Base-by-base conservation (phyloP, 176 grass and related monocot species). In the Aegilops umbellulata region DNA sequence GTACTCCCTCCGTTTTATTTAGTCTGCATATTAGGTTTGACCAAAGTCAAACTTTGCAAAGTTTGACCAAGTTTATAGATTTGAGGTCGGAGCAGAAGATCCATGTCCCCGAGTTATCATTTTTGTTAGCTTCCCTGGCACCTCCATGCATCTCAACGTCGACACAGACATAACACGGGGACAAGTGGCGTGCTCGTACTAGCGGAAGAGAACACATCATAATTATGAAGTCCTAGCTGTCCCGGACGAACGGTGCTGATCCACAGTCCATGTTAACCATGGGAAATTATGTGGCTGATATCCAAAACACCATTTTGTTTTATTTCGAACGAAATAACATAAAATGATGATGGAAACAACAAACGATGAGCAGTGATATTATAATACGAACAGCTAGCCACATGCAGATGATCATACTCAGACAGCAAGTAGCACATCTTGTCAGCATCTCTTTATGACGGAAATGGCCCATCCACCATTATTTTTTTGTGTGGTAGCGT, bases 251-350 rank as follows among this genome's bases (percentile, higher is more conserved):
- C 2, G 0, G 53, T 32, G 8, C 9, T 24, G 11, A 62, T 42
- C 25, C 46, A 49, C 77, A 24, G 60, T 38, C 9, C 26, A 55
- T 31, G 74, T 0, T 7, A 81, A 70, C 79, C 73, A 46, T 17
- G 74, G 74, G 44, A 83, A 46, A 32, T 58, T 77, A 11, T 66
- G 89, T 83, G 84, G 55, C 70, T 82, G 31, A 23, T 61, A 13
- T 61, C 25, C n/a, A 6, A 31, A 76, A 76, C 61, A 68, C 19
- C 55, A 58, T 58, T 58, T 58, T 58, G 19, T 22, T 22, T 20
- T 58, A 58, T 58, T 58, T 58, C 20, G 25, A 25, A 71, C 0
- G 11, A 22, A 22, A 8, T 19, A 29, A 31, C 6, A 30, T 65
- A 26, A 69, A 76, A 84, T 16, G 15, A 31, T 79, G 13, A 62